phyloP scores from a whole-genome alignment of 129 eudicot species.

The Lonicera japonica region DNA sequence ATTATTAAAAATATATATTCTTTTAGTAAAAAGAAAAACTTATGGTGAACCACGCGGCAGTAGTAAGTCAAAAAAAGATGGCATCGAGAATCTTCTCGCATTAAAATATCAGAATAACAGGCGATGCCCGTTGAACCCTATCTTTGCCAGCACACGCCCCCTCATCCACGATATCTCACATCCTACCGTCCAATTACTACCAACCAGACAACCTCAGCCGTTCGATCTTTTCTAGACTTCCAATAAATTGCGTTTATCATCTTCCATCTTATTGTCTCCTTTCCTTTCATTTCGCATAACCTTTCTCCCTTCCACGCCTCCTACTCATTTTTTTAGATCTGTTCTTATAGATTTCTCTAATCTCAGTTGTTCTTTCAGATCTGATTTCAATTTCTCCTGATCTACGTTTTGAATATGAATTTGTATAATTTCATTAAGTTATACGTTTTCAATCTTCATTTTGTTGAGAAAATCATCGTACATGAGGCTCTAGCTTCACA shows the following conservation, averaged over 20 bases:
- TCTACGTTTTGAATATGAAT: conserved; percentile 38
- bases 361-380: not conserved
- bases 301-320: not conserved
- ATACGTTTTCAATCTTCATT: not conserved
- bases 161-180: not conserved
- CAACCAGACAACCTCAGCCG: conserved; percentile 27
- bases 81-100: conserved; percentile 13
- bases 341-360: not conserved
- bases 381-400: conserved; percentile 33
- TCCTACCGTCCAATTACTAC: conserved; percentile 19
- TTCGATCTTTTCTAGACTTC: conserved; percentile 27
- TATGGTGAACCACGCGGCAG: not conserved
- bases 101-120: not conserved
- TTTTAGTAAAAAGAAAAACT: no score
- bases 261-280: conserved; percentile 1
- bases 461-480: not conserved
- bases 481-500: not conserved
- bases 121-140: not conserved
- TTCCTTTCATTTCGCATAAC: not conserved
- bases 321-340: conserved; percentile 12
- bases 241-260: conserved; percentile 30
- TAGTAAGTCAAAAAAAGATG: not conserved
- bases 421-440: not conserved
- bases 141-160: not conserved
- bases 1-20: no score